A percentile compares a stretch with the other conserved stretches of the same genome.
phyloP scores from a whole-genome alignment of 2,329 filamentous ascomycete genomes.

The Fusarium nelsonii region DNA sequence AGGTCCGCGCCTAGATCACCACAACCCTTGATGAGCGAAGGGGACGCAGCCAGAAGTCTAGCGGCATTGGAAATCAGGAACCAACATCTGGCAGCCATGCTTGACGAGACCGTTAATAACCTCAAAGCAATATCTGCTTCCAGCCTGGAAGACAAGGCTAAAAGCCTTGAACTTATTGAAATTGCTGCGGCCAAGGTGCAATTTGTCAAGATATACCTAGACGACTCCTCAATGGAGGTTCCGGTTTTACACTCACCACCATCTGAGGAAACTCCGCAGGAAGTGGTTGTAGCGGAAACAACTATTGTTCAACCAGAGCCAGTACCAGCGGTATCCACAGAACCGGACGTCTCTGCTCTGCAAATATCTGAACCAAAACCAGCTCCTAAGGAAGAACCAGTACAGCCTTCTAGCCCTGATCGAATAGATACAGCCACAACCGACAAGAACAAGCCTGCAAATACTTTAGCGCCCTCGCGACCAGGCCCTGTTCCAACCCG shows the following conservation, averaged over 20 bases:
- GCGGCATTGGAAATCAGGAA: conserved; percentile 73
- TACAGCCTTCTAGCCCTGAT: conserved; percentile 24
- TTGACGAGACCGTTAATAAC: conserved; percentile 73
- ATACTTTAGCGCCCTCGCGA: conserved; percentile 23
- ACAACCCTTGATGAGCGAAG: conserved; percentile 54
- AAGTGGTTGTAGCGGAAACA: conserved; percentile 29
- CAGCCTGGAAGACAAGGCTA: conserved; percentile 61
- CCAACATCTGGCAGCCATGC: conserved; percentile 73
- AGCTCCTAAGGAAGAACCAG: conserved; percentile 5
- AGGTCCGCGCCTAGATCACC: conserved; percentile 58
- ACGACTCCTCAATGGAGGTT: conserved; percentile 67
- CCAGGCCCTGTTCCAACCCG: conserved; percentile 65
- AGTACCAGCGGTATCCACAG: conserved; percentile 6
- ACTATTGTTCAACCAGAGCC: conserved; percentile 32
- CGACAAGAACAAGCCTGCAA: conserved; percentile 29
- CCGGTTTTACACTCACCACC: conserved; percentile 49
- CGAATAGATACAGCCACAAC: conserved; percentile 36
- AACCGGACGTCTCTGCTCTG: conserved; percentile 39
- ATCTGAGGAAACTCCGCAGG: conserved; percentile 29
- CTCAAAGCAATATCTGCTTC: conserved; percentile 71
- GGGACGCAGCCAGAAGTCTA: conserved; percentile 54
- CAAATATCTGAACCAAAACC: conserved; percentile 33
- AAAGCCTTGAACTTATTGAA: conserved; percentile 67
- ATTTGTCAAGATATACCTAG: conserved; percentile 72
- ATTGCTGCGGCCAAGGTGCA: conserved; percentile 72